Evolutionary conservation across 2,329 filamentous ascomycete genomes (phyloP).

Genomic region (Colletotrichum chlorophyti): DNA sequence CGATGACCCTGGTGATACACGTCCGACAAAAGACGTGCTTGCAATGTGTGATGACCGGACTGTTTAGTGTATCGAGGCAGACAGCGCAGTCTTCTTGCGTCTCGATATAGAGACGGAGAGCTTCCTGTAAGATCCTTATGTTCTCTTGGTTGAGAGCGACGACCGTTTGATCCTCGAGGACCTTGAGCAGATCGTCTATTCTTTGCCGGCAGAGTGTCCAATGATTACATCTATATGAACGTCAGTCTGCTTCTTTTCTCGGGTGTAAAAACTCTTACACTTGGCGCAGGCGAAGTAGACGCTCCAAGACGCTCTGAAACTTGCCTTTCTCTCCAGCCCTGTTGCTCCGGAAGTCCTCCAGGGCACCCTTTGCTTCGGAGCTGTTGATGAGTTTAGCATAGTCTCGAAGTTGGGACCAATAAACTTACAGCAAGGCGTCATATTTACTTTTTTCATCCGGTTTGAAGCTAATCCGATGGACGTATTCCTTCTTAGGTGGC

Average conservation of each 20-base stretch:
- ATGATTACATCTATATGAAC: conserved; percentile 72
- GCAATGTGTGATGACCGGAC: conserved; percentile 84
- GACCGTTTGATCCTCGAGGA: conserved; percentile 71
- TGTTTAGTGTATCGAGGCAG: conserved; percentile 75
- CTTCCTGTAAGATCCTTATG: conserved; percentile 72
- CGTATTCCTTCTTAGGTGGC: conserved; percentile 77
- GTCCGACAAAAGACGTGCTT: conserved; percentile 78
- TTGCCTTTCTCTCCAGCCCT: conserved; percentile 53
- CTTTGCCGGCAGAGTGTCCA: conserved; percentile 82
- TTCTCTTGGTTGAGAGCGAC: conserved; percentile 78
- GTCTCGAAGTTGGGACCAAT: too few relatives aligned
- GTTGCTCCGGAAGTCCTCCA: conserved; percentile 64
- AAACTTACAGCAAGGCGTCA: conserved; percentile 69
- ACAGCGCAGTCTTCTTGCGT: conserved; percentile 84
- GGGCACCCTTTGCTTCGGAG: conserved; percentile 75
- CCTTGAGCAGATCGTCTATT: conserved; percentile 73
- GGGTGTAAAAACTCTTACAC: conserved; percentile 51
- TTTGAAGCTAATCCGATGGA: conserved; percentile 77
- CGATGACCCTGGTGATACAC: conserved; percentile 79
- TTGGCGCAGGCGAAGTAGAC: conserved; percentile 83
- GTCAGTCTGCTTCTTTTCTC: conserved; percentile 27
- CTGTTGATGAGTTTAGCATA: conserved; percentile 46
- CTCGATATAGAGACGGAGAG: conserved; percentile 79
- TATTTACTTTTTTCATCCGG: conserved; percentile 80
- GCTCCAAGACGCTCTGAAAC: conserved; percentile 80